Evolutionary conservation across 805 yeast genomes (phyloP), one percentile per base, ranked within the genome.

Genomic region (Scheffersomyces stipitis): DNA sequence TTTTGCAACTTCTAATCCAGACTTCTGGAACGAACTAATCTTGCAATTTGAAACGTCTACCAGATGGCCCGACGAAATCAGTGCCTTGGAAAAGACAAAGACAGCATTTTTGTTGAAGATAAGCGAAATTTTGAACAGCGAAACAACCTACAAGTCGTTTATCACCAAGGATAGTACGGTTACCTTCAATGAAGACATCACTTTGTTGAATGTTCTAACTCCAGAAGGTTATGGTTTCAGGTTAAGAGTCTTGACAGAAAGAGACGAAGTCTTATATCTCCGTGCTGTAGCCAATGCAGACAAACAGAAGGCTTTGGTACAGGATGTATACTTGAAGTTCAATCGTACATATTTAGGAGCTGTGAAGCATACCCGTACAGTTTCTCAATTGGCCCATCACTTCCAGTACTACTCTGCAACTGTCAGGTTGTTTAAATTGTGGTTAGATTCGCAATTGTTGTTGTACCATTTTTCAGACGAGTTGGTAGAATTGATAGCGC

Each of bases 41-140:
- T 57, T 93, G 26, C 96, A 90, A 60, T 87, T 93, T 59, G 99
- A 93, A 64, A 70, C 86, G 3, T 86, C 96, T 2, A 73, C 78
- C n/a, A 80, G 81, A 58, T 93, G 99, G 99, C 99, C 99, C 2
- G 95, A 86, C 60, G 96, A 93, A 57, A 58, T 88, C 4, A 64
- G 72, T 27, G 89, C 96, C 2, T 64, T 89, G 37, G 98, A 93
- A 58, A 82, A 84, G 52, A 84, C 96, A 12, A 93, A 93, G 55
- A 78, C 95, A 22, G 98, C 98, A 5, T 87, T 93, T 48, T 65
- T 91, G 49, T 58, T 93, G 36, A 84, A 84, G 49, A 76, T 90
- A 15, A 47, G 60, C 41, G 76, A 73, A 26, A 45, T 58, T 5
- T 44, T 73, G 33, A 75, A 78, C 34, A 66, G 69, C 39, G 77